A percentile compares a stretch with the other conserved stretches of the same genome.
These are phyloP conservation scores for Penicillium flavigenum DNA, from an alignment of 495 filamentous ascomycete genomes.

Conservation along the genomic window DNA sequence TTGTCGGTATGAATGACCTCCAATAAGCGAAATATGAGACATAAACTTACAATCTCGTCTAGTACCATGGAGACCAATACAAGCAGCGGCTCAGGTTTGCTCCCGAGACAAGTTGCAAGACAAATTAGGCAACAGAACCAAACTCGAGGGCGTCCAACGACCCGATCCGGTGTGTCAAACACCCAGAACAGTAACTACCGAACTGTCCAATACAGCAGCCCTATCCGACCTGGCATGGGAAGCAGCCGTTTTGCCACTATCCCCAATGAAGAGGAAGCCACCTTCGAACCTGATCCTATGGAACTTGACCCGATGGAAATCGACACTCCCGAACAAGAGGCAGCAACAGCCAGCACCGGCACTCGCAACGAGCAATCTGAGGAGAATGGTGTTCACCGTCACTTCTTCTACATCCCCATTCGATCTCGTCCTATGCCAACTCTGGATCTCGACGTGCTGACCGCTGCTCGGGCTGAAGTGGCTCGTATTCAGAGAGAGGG, in stretches of 20 bases:
- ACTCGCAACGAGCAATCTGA: neutral
- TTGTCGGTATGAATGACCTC: neutral
- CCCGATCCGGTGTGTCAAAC: neutral
- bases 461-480: neutral
- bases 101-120: neutral
- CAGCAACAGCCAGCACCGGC: neutral
- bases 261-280: neutral
- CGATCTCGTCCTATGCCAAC: neutral
- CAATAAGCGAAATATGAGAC: neutral
- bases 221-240: neutral
- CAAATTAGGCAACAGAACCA: neutral
- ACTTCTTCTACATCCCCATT: neutral
- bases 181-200: neutral
- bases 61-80: neutral
- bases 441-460: neutral
- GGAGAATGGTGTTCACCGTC: neutral
- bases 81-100: neutral
- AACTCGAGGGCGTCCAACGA: neutral
- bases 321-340: neutral
- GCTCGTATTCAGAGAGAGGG: neutral
- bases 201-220: neutral
- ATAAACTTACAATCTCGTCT: neutral
- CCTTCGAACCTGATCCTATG: neutral
- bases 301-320: neutral
- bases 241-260: neutral